Evolutionary conservation across 352 stramenopile species (phyloP), one percentile per base, ranked within the genome.

Genomic region (Thraustochytrium sp.): DNA sequence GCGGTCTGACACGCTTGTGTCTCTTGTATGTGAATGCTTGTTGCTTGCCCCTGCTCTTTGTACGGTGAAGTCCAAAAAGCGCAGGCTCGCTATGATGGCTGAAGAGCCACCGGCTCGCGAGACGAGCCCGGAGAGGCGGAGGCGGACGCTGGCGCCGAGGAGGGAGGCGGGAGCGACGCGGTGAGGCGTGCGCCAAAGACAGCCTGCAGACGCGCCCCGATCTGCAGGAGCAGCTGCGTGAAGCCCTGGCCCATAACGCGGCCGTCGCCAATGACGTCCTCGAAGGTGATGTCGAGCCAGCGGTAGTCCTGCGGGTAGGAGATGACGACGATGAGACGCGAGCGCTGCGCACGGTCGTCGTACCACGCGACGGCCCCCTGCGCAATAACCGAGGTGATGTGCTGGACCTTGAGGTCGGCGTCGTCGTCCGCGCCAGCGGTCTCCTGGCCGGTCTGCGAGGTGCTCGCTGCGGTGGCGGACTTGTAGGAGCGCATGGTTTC

Each of bases 301-400:
- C 68, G 68, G 46, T 75, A 80, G 31, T 80, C 53, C 53, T 80
- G 31, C 53, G 68, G 68, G 34, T 80, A 80, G 51, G 36, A 72
- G 26, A 80, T 23, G 9, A 80, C 68, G 11, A 61, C 48, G 26
- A 80, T 38, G 21, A 80, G 68, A 16, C 65, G 65, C 42, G 26
- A 44, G 23, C 62, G 29, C 37, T n/a, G 4, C 23, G 68, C 42
- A 11, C 68, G 31, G 31, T 80, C 53, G 38, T 80, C 68, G 13
- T 80, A 46, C 68, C 68, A 80, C 2, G 18, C 31, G 31, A 80
- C 18, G n/a, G 68, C 68, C 5, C 68, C 68, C 31, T 80, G 68
- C 18, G 68, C 31, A 46, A 80, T 80, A 13, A 80, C 68, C 21
- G 68, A 80, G 11, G 68, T 80, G 49, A 80, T 80, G 68, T 80